Conservation (phyloP, 495 filamentous ascomycete species). For the Baudoinia panamericana region DNA sequence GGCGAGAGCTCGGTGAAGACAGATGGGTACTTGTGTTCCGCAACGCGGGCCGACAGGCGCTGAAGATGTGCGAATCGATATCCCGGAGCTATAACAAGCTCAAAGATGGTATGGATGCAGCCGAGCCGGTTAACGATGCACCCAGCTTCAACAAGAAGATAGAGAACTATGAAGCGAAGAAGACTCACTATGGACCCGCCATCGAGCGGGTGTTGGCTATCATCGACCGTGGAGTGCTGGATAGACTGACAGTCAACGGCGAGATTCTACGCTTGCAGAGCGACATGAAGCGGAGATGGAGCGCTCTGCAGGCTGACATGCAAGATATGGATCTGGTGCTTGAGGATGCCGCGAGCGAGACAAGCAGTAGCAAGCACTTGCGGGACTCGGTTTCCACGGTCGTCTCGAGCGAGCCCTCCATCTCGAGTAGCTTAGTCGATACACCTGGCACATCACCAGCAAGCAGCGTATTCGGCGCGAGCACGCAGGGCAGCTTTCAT, state of each 20-base stretch:
- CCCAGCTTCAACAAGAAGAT: slow-evolving; percentile 60
- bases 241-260: slow-evolving; percentile 85
- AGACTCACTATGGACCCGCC: slow-evolving; percentile 84
- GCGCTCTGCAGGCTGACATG: slow-evolving; percentile 61
- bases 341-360: slow-evolving; percentile 54
- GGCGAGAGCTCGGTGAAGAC: slow-evolving; percentile 84
- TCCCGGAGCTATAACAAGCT: slow-evolving; percentile 72
- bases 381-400: slow-evolving; percentile 91
- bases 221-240: slow-evolving; percentile 82
- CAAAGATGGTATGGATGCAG: slow-evolving; percentile 63
- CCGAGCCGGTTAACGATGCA: slow-evolving; percentile 55
- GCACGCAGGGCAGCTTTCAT: slow-evolving; percentile 25
- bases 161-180: slow-evolving; percentile 90
- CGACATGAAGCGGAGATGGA: slow-evolving; percentile 69
- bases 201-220: slow-evolving; percentile 82
- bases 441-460: slow-evolving; percentile 84
- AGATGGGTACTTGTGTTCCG: slow-evolving; percentile 91
- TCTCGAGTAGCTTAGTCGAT: slow-evolving; percentile 54
- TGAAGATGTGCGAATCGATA: slow-evolving; percentile 89
- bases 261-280: slow-evolving; percentile 75
- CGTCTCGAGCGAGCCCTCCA: slow-evolving; percentile 71
- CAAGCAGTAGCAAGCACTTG: slow-evolving; percentile 55
- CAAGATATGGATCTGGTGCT: slow-evolving; percentile 58
- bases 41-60: slow-evolving; percentile 79
- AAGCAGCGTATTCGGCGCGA: slow-evolving; percentile 55